These are phyloP conservation scores for Inonotus hispidus DNA, from an alignment of 1,284 basidiomycete species.

Conservation along the genomic window DNA sequence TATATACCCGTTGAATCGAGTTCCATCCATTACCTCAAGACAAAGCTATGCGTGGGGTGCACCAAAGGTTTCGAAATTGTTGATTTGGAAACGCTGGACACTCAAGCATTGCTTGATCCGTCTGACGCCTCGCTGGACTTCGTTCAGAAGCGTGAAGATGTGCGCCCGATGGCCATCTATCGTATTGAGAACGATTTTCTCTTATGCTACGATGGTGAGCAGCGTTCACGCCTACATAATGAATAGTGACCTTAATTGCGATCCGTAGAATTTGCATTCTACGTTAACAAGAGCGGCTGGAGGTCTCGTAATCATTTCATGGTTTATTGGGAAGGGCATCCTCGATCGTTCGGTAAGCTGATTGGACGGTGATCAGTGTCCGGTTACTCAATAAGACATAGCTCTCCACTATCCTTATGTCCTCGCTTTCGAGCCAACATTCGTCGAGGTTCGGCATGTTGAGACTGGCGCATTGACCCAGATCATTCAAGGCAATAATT, in stretches of 20 bases:
- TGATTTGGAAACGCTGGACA: conserved; percentile 95
- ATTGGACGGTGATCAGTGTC: conserved; percentile 3
- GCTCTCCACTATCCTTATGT: conserved; percentile 97
- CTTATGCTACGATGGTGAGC: conserved; percentile 92
- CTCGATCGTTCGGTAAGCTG: conserved; percentile 84
- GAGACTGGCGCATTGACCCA: conserved; percentile 91
- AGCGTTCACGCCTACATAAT: conserved; percentile 8
- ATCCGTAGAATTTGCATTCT: conserved; percentile 89
- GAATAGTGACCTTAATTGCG: conserved; percentile 1
- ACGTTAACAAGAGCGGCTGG: conserved; percentile 96
- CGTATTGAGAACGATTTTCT: conserved; percentile 96
- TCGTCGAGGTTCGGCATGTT: conserved; percentile 96
- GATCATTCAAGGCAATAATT: conserved; percentile 90
- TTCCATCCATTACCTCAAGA: conserved; percentile 97
- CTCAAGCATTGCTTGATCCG: conserved; percentile 93
- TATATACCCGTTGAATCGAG: conserved; percentile 98
- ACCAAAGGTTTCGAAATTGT: conserved; percentile 99
- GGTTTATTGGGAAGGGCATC: conserved; percentile 95
- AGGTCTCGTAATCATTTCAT: conserved; percentile 89
- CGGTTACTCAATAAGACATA: conserved; percentile 31
- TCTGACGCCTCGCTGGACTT: conserved; percentile 91
- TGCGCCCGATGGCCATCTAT: conserved; percentile 95
- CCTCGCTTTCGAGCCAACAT: conserved; percentile 93
- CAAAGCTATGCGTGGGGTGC: conserved; percentile 95
- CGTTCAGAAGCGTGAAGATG: conserved; percentile 83